Evolutionary conservation across 2,329 filamentous ascomycete species (phyloP), one percentile per base, ranked within the genome.

Genomic region (Magnaporthiopsis poae): DNA sequence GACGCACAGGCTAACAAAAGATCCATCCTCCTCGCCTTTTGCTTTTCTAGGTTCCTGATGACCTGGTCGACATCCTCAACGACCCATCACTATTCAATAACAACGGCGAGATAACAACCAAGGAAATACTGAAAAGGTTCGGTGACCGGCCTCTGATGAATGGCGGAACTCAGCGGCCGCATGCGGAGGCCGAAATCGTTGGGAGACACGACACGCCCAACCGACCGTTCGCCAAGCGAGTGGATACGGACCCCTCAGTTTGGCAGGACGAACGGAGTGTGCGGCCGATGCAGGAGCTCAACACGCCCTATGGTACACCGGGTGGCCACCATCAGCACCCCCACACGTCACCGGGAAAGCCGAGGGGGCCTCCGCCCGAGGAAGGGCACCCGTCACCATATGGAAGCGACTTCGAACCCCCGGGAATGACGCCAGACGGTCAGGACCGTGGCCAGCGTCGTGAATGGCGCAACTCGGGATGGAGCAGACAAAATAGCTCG

Each of bases 61-160:
- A 98, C 74, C 84, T 99, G 33, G 88, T 93, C 73, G 89, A 90
- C 65, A 88, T 97, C 65, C 82, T 98, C 33, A 91, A 89, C 74
- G 94, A 99, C 76, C 88, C 88, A 5, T 85, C 85, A 29, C 85
- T 96, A 65, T 94, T 96, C 77, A 91, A 88, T 75, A 90, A 87
- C 73, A 88, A 85, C 69, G 88, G 90, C 62, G 94, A 99, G 68
- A 88, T 97, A 69, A 97, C 94, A 1, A 96, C 93, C 7, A 99
- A 99, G 77, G 95, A 99, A 73, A 98, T 99, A 66, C 83, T 99
- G 65, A 96, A 94, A 76, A 88, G 92, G 67, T 97, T 96, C 77
- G 92, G 92, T 64, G 91, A 96, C 73, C 89, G 95, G 2, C 69
- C 78, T 79, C 56, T 65, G 66, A 73, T 74, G 0, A 79, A 74